Evolutionary conservation across 306 rosid species (phyloP), one percentile per base, ranked within the genome.

Genomic region (Vicia faba): DNA sequence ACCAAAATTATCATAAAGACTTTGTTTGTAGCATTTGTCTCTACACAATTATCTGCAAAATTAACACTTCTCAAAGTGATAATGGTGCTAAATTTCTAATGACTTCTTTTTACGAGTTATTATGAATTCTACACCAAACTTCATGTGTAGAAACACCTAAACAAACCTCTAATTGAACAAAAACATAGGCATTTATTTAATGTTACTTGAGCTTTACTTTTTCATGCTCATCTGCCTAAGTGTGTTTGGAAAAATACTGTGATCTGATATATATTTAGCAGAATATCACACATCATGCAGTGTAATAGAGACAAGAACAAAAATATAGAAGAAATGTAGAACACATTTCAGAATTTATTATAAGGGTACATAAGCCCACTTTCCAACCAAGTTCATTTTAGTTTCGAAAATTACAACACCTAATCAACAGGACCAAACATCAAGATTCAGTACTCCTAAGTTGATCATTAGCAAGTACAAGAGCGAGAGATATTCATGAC

Each of bases 371-470:
- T 41, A 29, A 18, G 68, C 61, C 44, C 36, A 33, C 39, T 67
- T 29, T 33, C 25, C 61, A 64, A 68, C 70, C 44, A 43, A 57
- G 53, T 61, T 48, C 70, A 72, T 68, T 41, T 46, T 19, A 53
- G 79, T 76, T 64, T 53, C 35, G 60, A 73, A 57, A 31, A 57
- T 57, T 57, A 57, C 12, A 80, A 71, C 35, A 74, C 66, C 78
- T 64, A 57, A 71, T 44, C 53, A 36, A 45, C 67, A 68, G 39
- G 11, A 58, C 58, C 61, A 70, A 14, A 41, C 53, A 39, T 31
- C 68, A 68, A 48, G 80, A 49, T 29, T 57, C 58, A 54, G 60
- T 51, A 69, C 35, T 53, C 44, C 76, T 77, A 73, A 73, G 65
- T 55, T 66, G 66, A 71, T 13, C 39, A 50, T 55, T 33, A 50